Conservation (phyloP, 441 rosid genomes). For the Populus trichocarpa region DNA sequence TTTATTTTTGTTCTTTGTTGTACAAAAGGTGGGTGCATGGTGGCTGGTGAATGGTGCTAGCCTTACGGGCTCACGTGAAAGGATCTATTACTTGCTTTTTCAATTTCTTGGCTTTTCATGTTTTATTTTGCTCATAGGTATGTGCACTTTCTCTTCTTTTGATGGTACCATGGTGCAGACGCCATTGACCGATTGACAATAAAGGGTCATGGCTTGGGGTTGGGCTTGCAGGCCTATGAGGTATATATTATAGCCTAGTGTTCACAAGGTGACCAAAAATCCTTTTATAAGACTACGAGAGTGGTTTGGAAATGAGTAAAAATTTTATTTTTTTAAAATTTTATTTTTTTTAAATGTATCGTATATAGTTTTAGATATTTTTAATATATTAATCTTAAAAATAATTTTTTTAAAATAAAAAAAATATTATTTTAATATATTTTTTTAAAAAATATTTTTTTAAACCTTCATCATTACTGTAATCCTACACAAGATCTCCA, state of each 20-base stretch:
- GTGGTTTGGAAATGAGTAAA: too few species aligned
- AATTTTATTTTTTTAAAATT: too few species aligned
- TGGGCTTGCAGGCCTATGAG: constrained; percentile 8
- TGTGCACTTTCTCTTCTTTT: constrained; percentile 42
- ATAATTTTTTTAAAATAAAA: too few species aligned
- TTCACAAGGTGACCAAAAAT: neutral
- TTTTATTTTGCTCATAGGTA: neutral
- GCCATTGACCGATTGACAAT: constrained; percentile 15
- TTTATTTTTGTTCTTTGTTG: too few species aligned
- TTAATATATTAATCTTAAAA: too few species aligned
- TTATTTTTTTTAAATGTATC: too few species aligned
- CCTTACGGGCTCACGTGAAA: constrained; percentile 39
- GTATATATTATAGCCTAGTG: neutral
- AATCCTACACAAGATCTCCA: too few species aligned
- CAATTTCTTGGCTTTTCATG: neutral
- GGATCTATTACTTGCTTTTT: constrained; percentile 18
- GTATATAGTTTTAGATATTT: too few species aligned
- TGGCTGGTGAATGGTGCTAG: constrained; percentile 22
- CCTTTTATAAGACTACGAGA: neutral
- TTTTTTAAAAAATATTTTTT: too few species aligned
- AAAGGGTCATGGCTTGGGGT: neutral
- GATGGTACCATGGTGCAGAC: neutral
- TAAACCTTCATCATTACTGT: too few species aligned
- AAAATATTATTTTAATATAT: too few species aligned
- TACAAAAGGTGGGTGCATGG: neutral